Evolutionary conservation across 805 yeast species (phyloP).

Genomic region (Nakazawaea populi): DNA sequence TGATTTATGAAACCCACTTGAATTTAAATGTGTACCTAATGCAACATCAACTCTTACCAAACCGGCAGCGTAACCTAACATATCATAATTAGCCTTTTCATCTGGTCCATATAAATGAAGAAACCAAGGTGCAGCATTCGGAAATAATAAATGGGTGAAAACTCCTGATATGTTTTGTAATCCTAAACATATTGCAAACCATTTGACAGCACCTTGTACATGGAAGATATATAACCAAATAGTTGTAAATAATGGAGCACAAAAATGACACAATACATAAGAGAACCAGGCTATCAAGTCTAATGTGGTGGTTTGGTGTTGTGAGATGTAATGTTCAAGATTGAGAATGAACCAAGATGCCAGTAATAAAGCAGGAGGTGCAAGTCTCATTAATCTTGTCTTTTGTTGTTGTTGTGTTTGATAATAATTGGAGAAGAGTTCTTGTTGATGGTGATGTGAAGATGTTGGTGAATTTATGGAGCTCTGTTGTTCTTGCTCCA

Average conservation of each 20-base stretch:
- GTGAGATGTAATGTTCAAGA: slow-evolving; percentile 30
- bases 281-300: slow-evolving; percentile 58
- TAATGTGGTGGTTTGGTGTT: slow-evolving; percentile 34
- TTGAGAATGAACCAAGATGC: slow-evolving; percentile 46
- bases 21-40: slow-evolving; percentile 53
- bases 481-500: too few species aligned
- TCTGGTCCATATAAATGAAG: slow-evolving; percentile 55
- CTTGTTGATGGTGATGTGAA: too few species aligned
- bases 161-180: slow-evolving; percentile 56
- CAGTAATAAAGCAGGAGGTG: slow-evolving; percentile 35
- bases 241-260: slow-evolving; percentile 56
- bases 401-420: not conserved
- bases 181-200: slow-evolving; percentile 52
- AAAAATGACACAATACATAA: slow-evolving; percentile 56
- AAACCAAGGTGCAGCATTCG: slow-evolving; percentile 76
- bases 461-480: too few species aligned
- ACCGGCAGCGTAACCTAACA: slow-evolving; percentile 70
- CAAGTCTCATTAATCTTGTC: slow-evolving; percentile 3
- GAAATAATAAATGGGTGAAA: slow-evolving; percentile 53
- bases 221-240: slow-evolving; percentile 62
- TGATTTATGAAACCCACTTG: slow-evolving; percentile 57
- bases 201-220: slow-evolving; percentile 53
- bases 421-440: too few species aligned
- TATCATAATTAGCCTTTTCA: slow-evolving; percentile 49
- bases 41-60: slow-evolving; percentile 59